These are phyloP conservation scores for Penicillium chermesinum DNA, from an alignment of 495 filamentous ascomycete genomes.

Conservation along the genomic window DNA sequence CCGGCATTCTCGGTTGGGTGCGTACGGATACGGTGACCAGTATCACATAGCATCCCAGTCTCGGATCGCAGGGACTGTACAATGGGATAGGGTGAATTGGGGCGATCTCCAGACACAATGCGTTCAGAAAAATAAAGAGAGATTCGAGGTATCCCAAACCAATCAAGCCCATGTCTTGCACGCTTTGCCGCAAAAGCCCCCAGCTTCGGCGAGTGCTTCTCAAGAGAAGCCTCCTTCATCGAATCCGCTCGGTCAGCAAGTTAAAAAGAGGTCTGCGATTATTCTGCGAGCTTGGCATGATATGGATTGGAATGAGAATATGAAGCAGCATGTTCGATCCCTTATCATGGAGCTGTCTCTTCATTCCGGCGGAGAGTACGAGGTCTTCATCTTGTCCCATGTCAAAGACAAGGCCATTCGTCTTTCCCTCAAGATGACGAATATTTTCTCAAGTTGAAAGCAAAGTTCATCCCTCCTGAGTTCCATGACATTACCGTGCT, in stretches of 20 bases:
- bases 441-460: too few species aligned
- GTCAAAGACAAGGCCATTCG: slow-evolving; percentile 58
- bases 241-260: too few species aligned
- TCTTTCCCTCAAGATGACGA: too few species aligned
- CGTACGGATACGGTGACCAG: slow-evolving; percentile 43
- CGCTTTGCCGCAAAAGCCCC: too few species aligned
- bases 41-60: too few species aligned
- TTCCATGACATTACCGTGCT: slow-evolving; percentile 60
- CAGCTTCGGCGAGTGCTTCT: too few species aligned
- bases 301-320: slow-evolving; percentile 63
- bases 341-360: slow-evolving; percentile 66
- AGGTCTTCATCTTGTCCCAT: slow-evolving; percentile 67
- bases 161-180: too few species aligned
- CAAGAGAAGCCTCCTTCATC: too few species aligned
- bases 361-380: slow-evolving; percentile 66
- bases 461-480: slow-evolving; percentile 54
- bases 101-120: slow-evolving; percentile 61
- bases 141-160: too few species aligned
- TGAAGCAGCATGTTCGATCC: slow-evolving; percentile 62
- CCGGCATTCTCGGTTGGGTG: slow-evolving; percentile 40
- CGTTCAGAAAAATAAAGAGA: slow-evolving; percentile 50
- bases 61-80: neutral
- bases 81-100: slow-evolving; percentile 64
- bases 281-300: slow-evolving; percentile 63
- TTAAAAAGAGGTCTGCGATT: too few species aligned